phyloP scores from a whole-genome alignment of 352 stramenopile genomes.

The Phytophthora cactorum region DNA sequence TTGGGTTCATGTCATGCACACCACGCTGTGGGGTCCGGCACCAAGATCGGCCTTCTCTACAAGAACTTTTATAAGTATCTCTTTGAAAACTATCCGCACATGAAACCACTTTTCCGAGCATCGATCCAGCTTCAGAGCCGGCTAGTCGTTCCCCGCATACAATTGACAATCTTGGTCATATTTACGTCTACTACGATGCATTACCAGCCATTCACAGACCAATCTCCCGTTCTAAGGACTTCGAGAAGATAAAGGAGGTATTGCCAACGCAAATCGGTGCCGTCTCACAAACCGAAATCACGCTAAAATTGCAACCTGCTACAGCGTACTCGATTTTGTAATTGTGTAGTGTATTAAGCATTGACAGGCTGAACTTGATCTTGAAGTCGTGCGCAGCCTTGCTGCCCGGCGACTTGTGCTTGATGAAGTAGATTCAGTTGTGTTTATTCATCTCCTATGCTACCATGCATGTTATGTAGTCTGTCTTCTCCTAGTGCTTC shows the following conservation, averaged over 20 bases:
- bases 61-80: constrained; percentile 73
- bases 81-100: constrained; percentile 62
- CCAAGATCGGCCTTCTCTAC: constrained; percentile 62
- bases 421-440: neutral
- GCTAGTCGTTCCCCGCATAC: too few species aligned
- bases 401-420: neutral
- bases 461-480: constrained; percentile 1
- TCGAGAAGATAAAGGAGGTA: too few species aligned
- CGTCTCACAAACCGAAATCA: too few species aligned
- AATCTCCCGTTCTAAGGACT: too few species aligned
- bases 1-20: constrained; percentile 25
- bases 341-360: neutral
- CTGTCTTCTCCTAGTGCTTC: neutral
- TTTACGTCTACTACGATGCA: too few species aligned
- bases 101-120: constrained; percentile 68
- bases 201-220: too few species aligned
- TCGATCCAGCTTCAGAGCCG: constrained; percentile 65
- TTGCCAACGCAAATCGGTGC: too few species aligned
- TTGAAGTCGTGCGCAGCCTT: neutral
- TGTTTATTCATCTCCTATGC: neutral
- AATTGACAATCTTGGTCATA: too few species aligned
- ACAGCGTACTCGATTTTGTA: too few species aligned
- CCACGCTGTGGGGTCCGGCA: constrained; percentile 46
- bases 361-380: neutral
- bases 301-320: too few species aligned